These are phyloP conservation scores for Senna siamea DNA, from an alignment of 306 rosid species.

Conservation along the genomic window DNA sequence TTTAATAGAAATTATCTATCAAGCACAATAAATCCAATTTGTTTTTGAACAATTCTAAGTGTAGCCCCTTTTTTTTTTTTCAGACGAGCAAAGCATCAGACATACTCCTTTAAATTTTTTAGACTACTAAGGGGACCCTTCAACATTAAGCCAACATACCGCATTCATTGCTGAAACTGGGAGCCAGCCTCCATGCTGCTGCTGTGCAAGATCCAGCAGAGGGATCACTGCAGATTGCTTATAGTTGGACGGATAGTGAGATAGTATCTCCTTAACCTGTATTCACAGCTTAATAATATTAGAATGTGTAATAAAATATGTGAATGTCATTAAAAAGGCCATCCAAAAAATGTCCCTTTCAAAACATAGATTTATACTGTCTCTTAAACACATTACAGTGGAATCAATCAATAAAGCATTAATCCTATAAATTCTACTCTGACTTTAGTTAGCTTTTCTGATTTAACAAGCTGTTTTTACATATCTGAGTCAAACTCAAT, in stretches of 20 bases:
- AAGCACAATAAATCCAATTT: neutral
- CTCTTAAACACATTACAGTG: constrained; percentile 12
- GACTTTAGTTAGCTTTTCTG: neutral
- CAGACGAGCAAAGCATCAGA: neutral
- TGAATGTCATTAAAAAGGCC: neutral
- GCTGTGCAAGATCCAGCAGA: constrained; percentile 97
- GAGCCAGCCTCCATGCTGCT: constrained; percentile 99
- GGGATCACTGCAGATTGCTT: constrained; percentile 99
- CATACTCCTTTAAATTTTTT: neutral
- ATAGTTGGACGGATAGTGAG: constrained; percentile 98
- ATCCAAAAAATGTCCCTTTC: neutral
- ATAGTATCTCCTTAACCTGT: constrained; percentile 82
- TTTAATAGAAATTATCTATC: neutral
- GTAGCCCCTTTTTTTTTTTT: constrained; percentile 4
- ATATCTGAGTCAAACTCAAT: constrained; percentile 1
- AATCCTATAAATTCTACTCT: neutral
- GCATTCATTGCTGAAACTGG: constrained; percentile 99
- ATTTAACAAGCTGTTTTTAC: neutral
- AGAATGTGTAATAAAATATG: neutral
- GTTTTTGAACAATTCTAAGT: neutral
- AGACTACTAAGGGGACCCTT: constrained; percentile 20
- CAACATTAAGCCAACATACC: constrained; percentile 56
- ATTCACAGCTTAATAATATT: constrained; percentile 28
- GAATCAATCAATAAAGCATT: constrained; percentile 31
- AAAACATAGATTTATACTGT: constrained; percentile 26